Percentiles rank a stretch among this genome's conserved stretches.
Conservation (phyloP, 2,329 filamentous ascomycete species). For the Aspergillus amoenus region DNA sequence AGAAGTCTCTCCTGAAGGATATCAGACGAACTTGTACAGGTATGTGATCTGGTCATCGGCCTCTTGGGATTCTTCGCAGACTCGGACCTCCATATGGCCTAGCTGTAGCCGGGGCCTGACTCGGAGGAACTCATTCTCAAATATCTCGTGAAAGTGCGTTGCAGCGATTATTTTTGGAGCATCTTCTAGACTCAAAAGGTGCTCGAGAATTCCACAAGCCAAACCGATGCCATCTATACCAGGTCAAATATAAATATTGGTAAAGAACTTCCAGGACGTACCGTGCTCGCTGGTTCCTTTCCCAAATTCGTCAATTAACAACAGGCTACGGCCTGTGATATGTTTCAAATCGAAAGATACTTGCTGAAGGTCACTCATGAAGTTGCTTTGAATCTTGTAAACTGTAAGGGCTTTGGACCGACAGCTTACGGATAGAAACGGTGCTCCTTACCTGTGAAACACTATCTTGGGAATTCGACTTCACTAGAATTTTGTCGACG, state of each 20-base stretch:
- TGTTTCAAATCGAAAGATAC: slow-evolving; percentile 73
- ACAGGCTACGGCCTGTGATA: slow-evolving; percentile 71
- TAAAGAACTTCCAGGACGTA: slow-evolving; percentile 17
- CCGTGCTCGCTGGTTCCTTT: slow-evolving; percentile 64
- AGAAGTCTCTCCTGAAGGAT: not conserved
- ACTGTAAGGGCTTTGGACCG: not conserved
- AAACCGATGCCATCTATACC: slow-evolving; percentile 61
- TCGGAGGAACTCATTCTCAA: slow-evolving; percentile 55
- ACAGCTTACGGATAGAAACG: not conserved
- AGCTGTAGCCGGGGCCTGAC: slow-evolving; percentile 49
- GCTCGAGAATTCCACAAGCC: slow-evolving; percentile 60
- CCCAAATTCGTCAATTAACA: slow-evolving; percentile 92
- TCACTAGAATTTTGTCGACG: slow-evolving; percentile 88
- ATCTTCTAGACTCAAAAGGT: slow-evolving; percentile 51
- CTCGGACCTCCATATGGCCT: slow-evolving; percentile 58
- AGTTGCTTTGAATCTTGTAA: slow-evolving; percentile 59
- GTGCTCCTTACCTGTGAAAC: slow-evolving; percentile 52
- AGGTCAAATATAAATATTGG: not conserved
- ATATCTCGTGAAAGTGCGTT: slow-evolving; percentile 62
- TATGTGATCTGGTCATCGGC: slow-evolving; percentile 57
- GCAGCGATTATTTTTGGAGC: slow-evolving; percentile 61
- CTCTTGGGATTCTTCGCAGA: slow-evolving; percentile 44
- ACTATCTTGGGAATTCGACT: slow-evolving; percentile 72
- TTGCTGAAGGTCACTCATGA: slow-evolving; percentile 85
- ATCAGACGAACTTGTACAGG: slow-evolving; percentile 62